Evolutionary conservation across 441 rosid genomes (phyloP), one percentile per base, ranked within the genome.

Genomic region (Viola pubescens): DNA sequence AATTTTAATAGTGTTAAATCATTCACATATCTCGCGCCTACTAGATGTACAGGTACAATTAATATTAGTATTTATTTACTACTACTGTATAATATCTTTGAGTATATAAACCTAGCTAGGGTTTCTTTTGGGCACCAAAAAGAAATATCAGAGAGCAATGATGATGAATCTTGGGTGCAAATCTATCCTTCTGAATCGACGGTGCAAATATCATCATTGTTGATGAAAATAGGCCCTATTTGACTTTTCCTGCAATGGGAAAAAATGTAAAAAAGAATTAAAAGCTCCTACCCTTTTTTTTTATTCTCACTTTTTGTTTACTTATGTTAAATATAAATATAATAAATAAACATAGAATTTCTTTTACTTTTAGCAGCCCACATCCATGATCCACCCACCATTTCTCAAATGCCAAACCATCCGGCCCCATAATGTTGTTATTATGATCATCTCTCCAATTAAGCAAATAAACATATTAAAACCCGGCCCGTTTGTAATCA

Each of bases 141-240:
- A 73, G 46, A 62, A 75, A 79, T 63, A 71, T 71, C 61, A 71
- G 64, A 41, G 26, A 64, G 83, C 78, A 83, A 89, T 87, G 92
- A 89, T 87, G 89, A 81, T 83, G 77, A 81, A 87, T 85, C 90
- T 89, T 77, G 64, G 80, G 82, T 83, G 90, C 88, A 83, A 80
- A 82, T 89, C 86, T 78, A 67, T 66, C 73, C n/a, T 41, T 77
- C 80, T 79, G 84, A 73, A 72, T 73, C 69, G 74, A 76, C 75
- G 85, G 83, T 81, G 87, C 81, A 71, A 79, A 68, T 81, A 84
- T 84, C 80, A 86, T 84, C 70, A 81, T 74, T 79, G 83, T 80
- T 66, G 79, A 69, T 77, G 72, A 61, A 65, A 19, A 74, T 72
- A 76, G 82, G 76, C 75, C 78, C 79, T 81, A 71, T 81, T 83